Evolutionary conservation across 2,329 filamentous ascomycete species (phyloP), one percentile per base, ranked within the genome.

Genomic region (Fusarium ramigenum): DNA sequence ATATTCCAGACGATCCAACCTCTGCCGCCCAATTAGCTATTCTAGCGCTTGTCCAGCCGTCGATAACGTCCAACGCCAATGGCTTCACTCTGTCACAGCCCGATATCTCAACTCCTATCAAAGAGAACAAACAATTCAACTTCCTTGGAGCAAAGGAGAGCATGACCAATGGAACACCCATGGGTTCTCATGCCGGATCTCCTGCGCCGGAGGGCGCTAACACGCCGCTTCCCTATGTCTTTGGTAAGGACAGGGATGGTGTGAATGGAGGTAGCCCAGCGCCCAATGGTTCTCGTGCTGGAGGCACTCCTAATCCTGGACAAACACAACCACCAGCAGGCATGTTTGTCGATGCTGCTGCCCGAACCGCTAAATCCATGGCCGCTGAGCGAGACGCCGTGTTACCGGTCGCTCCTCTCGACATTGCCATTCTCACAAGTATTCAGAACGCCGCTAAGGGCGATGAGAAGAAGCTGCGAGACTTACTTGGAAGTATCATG

Each of bases 401-500:
- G 39, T 88, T 98, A 7, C 95, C 96, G 0, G 84, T 95, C 18
- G 93, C 93, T 64, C 91, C 96, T 0, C 89, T 99, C 32, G 96
- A 98, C 80, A 89, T 92, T 70, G 96, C 96, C 9, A 97, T 99
- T 77, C 88, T 98, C 68, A 95, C 93, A 21, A 95, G 92, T 54
- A 97, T 98, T 78, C 89, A 93, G 53, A 93, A 97, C 81, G 96
- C 94, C 12, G 92, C 94, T 59, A 93, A 92, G 71, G 92, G 92
- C 63, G 96, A 98, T 80, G 95, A 98, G 74, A 96, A 96, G 84
- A 97, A 97, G 82, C 91, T 96, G 72, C 92, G 94, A 60, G 96
- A 99, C 79, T 93, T 97, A 78, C 87, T 97, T 37, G 93, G 93
- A 42, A 93, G 93, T 52, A 96, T 97, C 83, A 96, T 97, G 93